Base-by-base conservation (phyloP, 2,329 filamentous ascomycete species). In the Exserohilum turcica region DNA sequence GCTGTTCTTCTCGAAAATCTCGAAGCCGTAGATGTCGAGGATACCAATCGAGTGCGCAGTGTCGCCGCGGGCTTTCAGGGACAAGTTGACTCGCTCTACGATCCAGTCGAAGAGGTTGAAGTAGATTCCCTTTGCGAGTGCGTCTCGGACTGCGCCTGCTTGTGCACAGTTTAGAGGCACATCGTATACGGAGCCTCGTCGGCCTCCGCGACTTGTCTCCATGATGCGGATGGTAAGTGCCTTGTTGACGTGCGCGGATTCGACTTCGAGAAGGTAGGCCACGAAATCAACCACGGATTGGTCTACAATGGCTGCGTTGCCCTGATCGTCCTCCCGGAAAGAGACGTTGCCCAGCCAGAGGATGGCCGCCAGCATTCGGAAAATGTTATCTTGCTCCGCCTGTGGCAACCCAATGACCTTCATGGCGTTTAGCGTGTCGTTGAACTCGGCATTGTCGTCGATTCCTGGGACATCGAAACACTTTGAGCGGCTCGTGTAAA, bases 41-140 rank as follows among this genome's bases (percentile, higher is more conserved):
- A 99, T 97, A 71, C 94, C 94, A 63, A 99, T 94, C 2, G 90
- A 90, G 74, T 97, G 94, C 36, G 85, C 79, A 3, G 92, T 84
- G 0, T 85, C 78, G 43, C 90, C 89, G 58, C 87, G 85, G 16
- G 93, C 90, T 73, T 90, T 87, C 55, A 97, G 78, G 4, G 93
- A 96, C 61, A 87, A 84, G 76, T 97, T 97, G 63, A 97, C 87
- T 63, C 94, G 88, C 66, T 89, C 85, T 16, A 97, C 92, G 61
- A 99, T 97, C 94, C 94, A 99, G 76, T 99, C 93, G 67, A 99
- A 99, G 48, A 99, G 84, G 72, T 97, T 97, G 81, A 89, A 89
- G 77, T 99, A 99, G 52, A 99, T 92, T n/a, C 88, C 92, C 80
- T 94, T 97, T 56, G 93, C 86, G 44, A 99, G 79, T 9, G 92